These are phyloP conservation scores for Fusarium liriodendri DNA, from an alignment of 2,329 filamentous ascomycete genomes.

Conservation along the genomic window DNA sequence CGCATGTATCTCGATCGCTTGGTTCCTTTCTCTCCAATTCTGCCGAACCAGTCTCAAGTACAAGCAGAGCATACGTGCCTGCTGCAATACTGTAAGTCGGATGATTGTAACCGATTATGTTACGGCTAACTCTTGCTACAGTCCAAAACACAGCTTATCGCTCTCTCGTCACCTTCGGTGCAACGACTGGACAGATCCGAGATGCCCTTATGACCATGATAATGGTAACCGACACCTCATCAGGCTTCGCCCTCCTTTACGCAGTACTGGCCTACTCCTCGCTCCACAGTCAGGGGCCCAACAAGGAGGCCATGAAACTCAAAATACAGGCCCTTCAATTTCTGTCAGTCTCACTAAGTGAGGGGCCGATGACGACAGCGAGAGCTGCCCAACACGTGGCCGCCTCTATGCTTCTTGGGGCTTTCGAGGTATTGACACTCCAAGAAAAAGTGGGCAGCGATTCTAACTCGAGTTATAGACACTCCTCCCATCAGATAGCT, in stretches of 20 bases:
- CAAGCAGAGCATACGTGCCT: constrained; percentile 11
- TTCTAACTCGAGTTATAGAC: constrained; percentile 10
- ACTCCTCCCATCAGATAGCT: constrained; percentile 21
- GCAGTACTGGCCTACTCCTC: constrained; percentile 33
- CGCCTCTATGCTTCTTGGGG: constrained; percentile 34
- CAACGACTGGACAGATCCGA: constrained; percentile 6
- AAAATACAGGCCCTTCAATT: constrained; percentile 29
- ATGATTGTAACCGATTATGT: not conserved
- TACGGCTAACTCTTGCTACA: not conserved
- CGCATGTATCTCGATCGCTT: not conserved
- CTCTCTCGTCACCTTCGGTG: constrained; percentile 23
- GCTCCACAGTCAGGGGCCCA: constrained; percentile 16
- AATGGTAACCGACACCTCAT: not conserved
- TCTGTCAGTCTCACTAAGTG: constrained; percentile 5
- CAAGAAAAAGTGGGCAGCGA: rapidly evolving
- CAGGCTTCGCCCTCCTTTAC: constrained; percentile 24
- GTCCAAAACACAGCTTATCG: constrained; percentile 22
- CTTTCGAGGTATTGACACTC: constrained; percentile 25
- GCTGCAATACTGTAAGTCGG: constrained; percentile 26
- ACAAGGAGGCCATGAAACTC: constrained; percentile 15
- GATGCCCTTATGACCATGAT: constrained; percentile 24
- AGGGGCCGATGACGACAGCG: not conserved
- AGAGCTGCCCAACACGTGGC: constrained; percentile 33
- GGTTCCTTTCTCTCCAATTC: not conserved
- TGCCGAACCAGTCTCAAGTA: not conserved